These are phyloP conservation scores for Saturnispora sanitii DNA, from an alignment of 805 yeast genomes.

Conservation along the genomic window DNA sequence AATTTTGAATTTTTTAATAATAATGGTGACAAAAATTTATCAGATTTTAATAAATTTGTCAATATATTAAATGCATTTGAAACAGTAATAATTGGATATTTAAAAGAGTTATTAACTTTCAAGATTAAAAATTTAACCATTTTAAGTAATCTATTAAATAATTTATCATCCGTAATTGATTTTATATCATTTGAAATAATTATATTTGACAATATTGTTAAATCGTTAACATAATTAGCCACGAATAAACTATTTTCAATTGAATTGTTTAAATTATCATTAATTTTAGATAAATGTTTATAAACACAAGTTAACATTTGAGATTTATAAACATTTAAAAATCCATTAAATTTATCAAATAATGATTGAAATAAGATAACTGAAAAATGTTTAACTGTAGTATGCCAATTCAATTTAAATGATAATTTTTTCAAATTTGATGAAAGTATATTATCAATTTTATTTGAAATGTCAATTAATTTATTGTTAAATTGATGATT, in stretches of 20 bases:
- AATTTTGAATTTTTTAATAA: slow-evolving; percentile 19
- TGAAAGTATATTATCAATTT: slow-evolving; percentile 16
- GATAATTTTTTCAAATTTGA: slow-evolving; percentile 22
- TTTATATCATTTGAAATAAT: slow-evolving; percentile 23
- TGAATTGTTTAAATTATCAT: slow-evolving; percentile 26
- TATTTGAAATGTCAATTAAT: slow-evolving; percentile 23
- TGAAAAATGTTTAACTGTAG: slow-evolving; percentile 24
- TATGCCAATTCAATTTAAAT: slow-evolving; percentile 26
- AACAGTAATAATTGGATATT: slow-evolving; percentile 25
- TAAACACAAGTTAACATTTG: slow-evolving; percentile 22
- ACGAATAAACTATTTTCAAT: slow-evolving; percentile 24
- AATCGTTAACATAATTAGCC: slow-evolving; percentile 27
- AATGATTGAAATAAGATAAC: slow-evolving; percentile 22
- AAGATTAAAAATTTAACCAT: slow-evolving; percentile 20
- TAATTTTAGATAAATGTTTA: slow-evolving; percentile 26
- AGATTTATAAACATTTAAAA: slow-evolving; percentile 24
- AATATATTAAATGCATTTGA: slow-evolving; percentile 22
- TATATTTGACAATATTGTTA: slow-evolving; percentile 23
- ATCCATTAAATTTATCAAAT: slow-evolving; percentile 27
- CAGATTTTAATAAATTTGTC: slow-evolving; percentile 25
- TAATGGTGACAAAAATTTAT: slow-evolving; percentile 20
- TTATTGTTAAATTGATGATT: slow-evolving; percentile 26
- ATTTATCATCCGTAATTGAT: slow-evolving; percentile 23
- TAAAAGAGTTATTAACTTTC: slow-evolving; percentile 16
- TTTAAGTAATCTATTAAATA: slow-evolving; percentile 23